Evolutionary conservation across 2,329 filamentous ascomycete genomes (phyloP), one percentile per base, ranked within the genome.

Genomic region (Pestalotiopsis fici): DNA sequence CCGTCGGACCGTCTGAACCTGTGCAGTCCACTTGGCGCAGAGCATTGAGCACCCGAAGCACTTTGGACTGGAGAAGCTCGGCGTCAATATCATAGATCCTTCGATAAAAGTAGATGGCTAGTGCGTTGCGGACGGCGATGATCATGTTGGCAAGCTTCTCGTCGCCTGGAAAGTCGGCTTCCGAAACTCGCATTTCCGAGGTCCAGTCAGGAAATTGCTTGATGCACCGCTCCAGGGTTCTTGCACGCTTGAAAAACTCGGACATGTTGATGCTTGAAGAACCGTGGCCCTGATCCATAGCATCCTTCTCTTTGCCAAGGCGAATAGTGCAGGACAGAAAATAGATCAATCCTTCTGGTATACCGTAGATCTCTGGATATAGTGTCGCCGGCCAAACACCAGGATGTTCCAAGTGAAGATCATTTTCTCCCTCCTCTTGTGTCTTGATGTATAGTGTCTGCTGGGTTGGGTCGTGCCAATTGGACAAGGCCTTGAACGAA

Each of bases 351-450:
- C 73, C 65, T 65, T 82, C 80, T 0, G 79, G 80, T 15, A 82
- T 71, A 1, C 79, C 80, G 64, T 79, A 82, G 27, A 82, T 80
- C 65, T 82, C 78, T 0, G 79, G 79, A 56, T 82, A 82, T 5
- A 82, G 73, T 1, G 79, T 81, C 1, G 74, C 72, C 2, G 76
- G 70, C 73, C 76, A 82, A 2, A 74, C 66, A 2, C 80, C 80
- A 1, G 79, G 78, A 1, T 81, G 35, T 13, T 63, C 60, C 0
- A 47, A n/a, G 21, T 63, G 60, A 2, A 63, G 39, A 18, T 63
- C 80, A 68, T 82, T 81, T 63, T 82, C 79, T 2, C 78, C 79
- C 66, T 76, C 74, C 27, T 78, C 73, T 56, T 74, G 74, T n/a
- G 71, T 74, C 65, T 81, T 79, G 18, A 78, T 56, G 28, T 69